Base-by-base conservation (phyloP, 73 alveolate genomes). In the Paramecium biaurelia region DNA sequence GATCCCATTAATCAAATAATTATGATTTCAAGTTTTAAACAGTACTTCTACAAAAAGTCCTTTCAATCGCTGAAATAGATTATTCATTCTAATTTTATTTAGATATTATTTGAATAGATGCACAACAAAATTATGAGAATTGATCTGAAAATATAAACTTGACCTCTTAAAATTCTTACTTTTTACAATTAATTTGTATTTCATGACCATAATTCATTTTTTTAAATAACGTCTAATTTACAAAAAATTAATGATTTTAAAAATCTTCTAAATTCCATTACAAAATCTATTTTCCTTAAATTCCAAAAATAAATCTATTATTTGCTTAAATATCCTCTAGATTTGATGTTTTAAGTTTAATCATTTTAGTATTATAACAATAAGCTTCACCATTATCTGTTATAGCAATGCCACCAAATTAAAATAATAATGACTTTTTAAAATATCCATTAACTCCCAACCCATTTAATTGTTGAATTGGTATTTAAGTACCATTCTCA, bases 211-310 rank as follows among this genome's bases (percentile, higher is more conserved):
- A 30, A 67, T 67, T 67, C 84, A 67, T 67, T 24, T 32, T 67
- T 24, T 67, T 67, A 32, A 67, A 67, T 14, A 67, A 32, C 1
- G 43, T 67, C 20, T 30, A 67, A 23, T 67, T 67, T 1, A 30
- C 38, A 67, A 30, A 67, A 32, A 67, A 67, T 24, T 67, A n/a
- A 23, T 67, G 84, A 30, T 67, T 30, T 67, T 67, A 26, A 32
- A 67, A 67, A 67, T 67, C 84, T 7, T 67, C 84, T 5, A 67
- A 5, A 30, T 67, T 67, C 84, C 84, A 67, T 67, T 67, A 67
- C 24, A 67, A 14, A 67, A 67, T 67, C 0, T 26, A 30, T 26
- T 67, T 67, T 12, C 84, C 84, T 67, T 67, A 67, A 5, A 30
- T 30, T 67, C 49, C 84, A 67, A 67, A 67, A 4, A 67, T 26